Evolutionary conservation across 306 rosid genomes (phyloP).

Genomic region (Vicia villosa): DNA sequence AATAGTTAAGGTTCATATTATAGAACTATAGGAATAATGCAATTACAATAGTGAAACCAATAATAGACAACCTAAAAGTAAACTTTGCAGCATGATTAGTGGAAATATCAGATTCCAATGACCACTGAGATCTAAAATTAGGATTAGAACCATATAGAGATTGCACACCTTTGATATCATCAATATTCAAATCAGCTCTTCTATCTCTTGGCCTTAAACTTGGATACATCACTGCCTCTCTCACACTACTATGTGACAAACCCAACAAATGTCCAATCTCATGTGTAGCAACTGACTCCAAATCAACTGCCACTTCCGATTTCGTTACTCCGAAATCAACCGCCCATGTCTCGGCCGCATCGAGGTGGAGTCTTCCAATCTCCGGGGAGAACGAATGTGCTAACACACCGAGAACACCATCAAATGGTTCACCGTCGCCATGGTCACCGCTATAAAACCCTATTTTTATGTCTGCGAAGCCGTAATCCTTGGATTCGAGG

Average conservation of each 20-base stretch:
- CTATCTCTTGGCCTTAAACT: constrained; percentile 70
- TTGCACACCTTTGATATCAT: constrained; percentile 76
- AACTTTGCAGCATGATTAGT: constrained; percentile 42
- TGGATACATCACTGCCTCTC: constrained; percentile 81
- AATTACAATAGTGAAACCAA: constrained; percentile 10
- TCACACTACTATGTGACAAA: constrained; percentile 66
- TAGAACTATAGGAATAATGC: not conserved
- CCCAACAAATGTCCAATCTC: constrained; percentile 93
- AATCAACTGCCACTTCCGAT: constrained; percentile 69
- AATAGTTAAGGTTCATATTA: not conserved
- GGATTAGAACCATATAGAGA: constrained; percentile 83
- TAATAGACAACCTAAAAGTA: constrained; percentile 20
- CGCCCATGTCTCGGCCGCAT: constrained; percentile 85
- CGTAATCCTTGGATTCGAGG: constrained; percentile 50
- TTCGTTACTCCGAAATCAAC: constrained; percentile 51
- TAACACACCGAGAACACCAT: constrained; percentile 75
- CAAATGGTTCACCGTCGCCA: constrained; percentile 83
- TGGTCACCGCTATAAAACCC: constrained; percentile 81
- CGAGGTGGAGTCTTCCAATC: constrained; percentile 80
- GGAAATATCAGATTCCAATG: constrained; percentile 59
- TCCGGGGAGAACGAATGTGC: constrained; percentile 87
- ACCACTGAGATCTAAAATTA: constrained; percentile 47
- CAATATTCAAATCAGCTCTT: constrained; percentile 60
- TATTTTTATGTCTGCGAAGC: constrained; percentile 57
- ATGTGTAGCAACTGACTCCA: constrained; percentile 83